Conservation (phyloP, 1,139 yeast species). For the Blastobotrys illinoisensis region DNA sequence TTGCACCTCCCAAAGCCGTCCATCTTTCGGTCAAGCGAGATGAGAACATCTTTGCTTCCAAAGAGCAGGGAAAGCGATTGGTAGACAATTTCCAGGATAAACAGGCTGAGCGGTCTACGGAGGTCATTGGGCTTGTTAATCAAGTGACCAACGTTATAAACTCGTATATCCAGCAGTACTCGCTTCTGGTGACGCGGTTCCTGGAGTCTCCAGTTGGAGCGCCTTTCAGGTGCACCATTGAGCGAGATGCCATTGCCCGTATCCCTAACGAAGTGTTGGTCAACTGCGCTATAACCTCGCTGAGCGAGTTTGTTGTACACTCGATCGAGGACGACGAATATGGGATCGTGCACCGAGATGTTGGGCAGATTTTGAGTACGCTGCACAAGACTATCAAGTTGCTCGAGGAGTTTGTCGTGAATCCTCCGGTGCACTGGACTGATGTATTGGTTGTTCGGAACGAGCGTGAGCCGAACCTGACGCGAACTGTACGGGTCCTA, state of each 20-base stretch:
- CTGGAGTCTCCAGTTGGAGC: conserved; percentile 19
- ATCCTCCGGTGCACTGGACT: conserved; percentile 34
- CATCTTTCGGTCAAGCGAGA: conserved; percentile 17
- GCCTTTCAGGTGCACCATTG: conserved; percentile 29
- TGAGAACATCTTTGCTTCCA: conserved; percentile 14
- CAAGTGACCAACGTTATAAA: conserved; percentile 1
- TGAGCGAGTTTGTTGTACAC: conserved; percentile 26
- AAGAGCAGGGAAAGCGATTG: conserved; percentile 11
- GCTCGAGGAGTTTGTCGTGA: conserved; percentile 23
- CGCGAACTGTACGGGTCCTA: conserved; percentile 16
- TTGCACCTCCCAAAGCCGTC: conserved; percentile 6
- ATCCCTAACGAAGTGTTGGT: conserved; percentile 28
- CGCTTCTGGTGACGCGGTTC: conserved; percentile 10
- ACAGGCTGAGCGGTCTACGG: conserved; percentile 22
- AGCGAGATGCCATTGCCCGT: conserved; percentile 22
- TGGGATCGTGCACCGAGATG: conserved; percentile 38
- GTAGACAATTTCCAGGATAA: conserved; percentile 26
- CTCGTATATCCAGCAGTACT: conserved; percentile 12
- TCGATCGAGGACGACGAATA: conserved; percentile 34
- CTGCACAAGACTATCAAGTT: conserved; percentile 25
- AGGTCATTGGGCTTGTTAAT: conserved; percentile 15
- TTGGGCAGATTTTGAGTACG: conserved; percentile 30
- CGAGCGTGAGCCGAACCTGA: conserved; percentile 14
- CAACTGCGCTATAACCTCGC: conserved; percentile 26
- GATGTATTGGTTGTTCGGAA: conserved; percentile 25